Percentiles rank a stretch among this genome's conserved stretches.
phyloP scores from a whole-genome alignment of 306 rosid species.

The peach (Prunus persica) region Prunus_persica_NCBIv2 NC_034014.1:8252501-8253000 shows the following conservation, averaged over 20 bases:
- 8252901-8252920: neutral
- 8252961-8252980: neutral
- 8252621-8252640: constrained; percentile 26
- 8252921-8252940: constrained; percentile 6
- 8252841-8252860: neutral
- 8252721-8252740: constrained; percentile 44
- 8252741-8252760: constrained; percentile 38
- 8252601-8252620: constrained; percentile 33
- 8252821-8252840: neutral
- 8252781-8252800: constrained; percentile 50
- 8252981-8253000: neutral
- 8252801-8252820: neutral
- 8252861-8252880: neutral
- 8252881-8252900: neutral
- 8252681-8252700: constrained; percentile 30
- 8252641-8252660: constrained; percentile 61
- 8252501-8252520: neutral
- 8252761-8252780: constrained; percentile 35
- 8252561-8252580: neutral
- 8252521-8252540: neutral
- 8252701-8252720: constrained; percentile 20
- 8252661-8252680: constrained; percentile 27
- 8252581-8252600: constrained; percentile 37
- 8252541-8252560: neutral
- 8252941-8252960: neutral